Conservation (phyloP, 305 asterid species). For the Striga hermonthica region DNA sequence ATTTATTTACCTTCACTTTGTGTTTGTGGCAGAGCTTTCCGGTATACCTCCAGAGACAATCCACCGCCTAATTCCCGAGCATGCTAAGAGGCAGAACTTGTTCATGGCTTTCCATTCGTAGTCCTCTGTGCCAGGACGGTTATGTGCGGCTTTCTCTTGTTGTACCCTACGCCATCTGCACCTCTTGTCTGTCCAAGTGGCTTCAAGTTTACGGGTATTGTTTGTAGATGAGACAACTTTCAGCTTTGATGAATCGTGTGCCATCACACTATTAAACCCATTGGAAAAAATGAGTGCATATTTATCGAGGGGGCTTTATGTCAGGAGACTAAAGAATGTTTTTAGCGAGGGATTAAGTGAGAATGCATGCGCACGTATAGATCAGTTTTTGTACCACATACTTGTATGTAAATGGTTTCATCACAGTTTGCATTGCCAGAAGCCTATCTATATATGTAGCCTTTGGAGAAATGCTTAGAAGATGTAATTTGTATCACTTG, state of each 20-base stretch:
- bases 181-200: conserved; percentile 23
- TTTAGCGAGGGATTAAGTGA: conserved; percentile 15
- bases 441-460: background rate
- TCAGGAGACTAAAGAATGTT: conserved; percentile 32
- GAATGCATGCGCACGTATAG: conserved; percentile 24
- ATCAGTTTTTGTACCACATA: conserved; percentile 25
- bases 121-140: conserved; percentile 18
- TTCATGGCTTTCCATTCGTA: conserved; percentile 95
- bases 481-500: conserved; percentile 36
- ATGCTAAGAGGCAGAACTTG: conserved; percentile 91
- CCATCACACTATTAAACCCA: conserved; percentile 1
- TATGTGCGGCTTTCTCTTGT: conserved; percentile 27
- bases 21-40: conserved; percentile 62
- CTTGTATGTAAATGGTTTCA: conserved; percentile 31
- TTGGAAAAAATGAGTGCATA: background rate
- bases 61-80: conserved; percentile 92
- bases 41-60: conserved; percentile 72
- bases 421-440: conserved; percentile 24
- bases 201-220: conserved; percentile 21
- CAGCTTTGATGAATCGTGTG: conserved; percentile 30
- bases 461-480: conserved; percentile 32
- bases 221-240: conserved; percentile 32
- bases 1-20: background rate
- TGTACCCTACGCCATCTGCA: conserved; percentile 19
- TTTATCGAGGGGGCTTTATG: conserved; percentile 1